A percentile compares a stretch with the other conserved stretches of the same genome.
Evolutionary conservation across 1,284 basidiomycete species (phyloP).

Genomic region (Sporisorium sorghi): DNA sequence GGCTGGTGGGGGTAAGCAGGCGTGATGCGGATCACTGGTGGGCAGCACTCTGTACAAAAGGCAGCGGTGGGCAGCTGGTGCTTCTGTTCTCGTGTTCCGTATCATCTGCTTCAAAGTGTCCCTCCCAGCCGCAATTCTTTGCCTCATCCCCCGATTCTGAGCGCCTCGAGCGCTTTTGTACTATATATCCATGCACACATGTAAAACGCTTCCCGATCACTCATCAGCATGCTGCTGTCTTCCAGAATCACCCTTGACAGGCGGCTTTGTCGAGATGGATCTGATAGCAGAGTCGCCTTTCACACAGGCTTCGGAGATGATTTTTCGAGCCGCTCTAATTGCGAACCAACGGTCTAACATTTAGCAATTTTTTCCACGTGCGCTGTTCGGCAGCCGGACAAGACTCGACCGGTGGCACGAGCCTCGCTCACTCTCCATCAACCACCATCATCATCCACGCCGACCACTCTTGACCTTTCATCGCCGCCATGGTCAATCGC

Average conservation of each 20-base stretch:
- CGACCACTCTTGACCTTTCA: no score
- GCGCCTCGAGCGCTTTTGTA: constrained; percentile 10
- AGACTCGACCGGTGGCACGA: constrained; percentile 3
- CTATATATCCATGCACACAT: constrained; percentile 6
- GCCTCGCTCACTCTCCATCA: not conserved
- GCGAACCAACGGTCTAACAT: no score
- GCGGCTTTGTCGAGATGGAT: not conserved
- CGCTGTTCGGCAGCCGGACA: not conserved
- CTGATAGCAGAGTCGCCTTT: not conserved
- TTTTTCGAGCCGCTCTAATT: no score
- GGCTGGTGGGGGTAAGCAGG: constrained; percentile 20
- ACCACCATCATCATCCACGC: constrained; percentile 13
- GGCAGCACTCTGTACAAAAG: no score
- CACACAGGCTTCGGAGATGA: not conserved
- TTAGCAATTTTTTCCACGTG: not conserved
- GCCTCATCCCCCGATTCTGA: not conserved
- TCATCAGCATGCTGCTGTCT: not conserved
- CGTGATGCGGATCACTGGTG: constrained; percentile 12
- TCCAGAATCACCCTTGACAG: not conserved
- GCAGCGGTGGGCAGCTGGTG: no score
- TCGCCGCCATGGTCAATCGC: no score
- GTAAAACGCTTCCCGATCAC: no score
- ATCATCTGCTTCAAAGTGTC: not conserved
- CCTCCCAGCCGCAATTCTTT: not conserved
- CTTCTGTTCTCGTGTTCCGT: not conserved